These are phyloP conservation scores for Aechmea fasciata DNA, from an alignment of 176 grass and related monocot species.

Conservation along the genomic window DNA sequence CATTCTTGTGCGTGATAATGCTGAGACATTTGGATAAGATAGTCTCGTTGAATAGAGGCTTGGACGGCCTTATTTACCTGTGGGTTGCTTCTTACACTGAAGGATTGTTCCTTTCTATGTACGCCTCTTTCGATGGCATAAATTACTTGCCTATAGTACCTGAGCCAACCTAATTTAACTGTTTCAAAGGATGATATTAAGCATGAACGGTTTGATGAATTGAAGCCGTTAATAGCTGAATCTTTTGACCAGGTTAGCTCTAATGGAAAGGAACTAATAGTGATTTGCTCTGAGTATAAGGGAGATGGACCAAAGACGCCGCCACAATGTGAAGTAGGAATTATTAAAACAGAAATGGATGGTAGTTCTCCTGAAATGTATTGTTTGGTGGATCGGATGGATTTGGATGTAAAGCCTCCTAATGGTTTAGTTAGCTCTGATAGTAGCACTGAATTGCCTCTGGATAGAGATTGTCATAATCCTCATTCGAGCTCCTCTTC, in stretches of 20 bases:
- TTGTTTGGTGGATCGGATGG: slow-evolving; percentile 44
- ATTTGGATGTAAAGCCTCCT: slow-evolving; percentile 52
- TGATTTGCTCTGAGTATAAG: slow-evolving; percentile 31
- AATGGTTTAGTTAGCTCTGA: slow-evolving; percentile 75
- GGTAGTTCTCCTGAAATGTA: slow-evolving; percentile 30
- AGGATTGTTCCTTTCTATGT: too few species aligned
- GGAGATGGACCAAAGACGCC: slow-evolving; percentile 36
- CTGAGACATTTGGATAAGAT: too few species aligned
- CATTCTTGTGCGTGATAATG: too few species aligned
- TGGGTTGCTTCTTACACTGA: too few species aligned
- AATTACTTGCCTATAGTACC: too few species aligned
- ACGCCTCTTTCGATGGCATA: too few species aligned
- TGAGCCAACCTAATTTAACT: slow-evolving; percentile 2
- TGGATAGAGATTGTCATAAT: slow-evolving; percentile 28
- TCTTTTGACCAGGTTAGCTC: slow-evolving; percentile 69
- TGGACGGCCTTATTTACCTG: too few species aligned
- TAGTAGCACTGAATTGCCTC: slow-evolving; percentile 61
- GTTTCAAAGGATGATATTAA: slow-evolving; percentile 37
- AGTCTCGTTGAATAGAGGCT: too few species aligned
- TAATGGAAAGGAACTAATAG: slow-evolving; percentile 28
- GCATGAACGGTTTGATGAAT: slow-evolving; percentile 39
- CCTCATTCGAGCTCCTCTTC: slow-evolving; percentile 29
- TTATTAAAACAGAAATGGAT: slow-evolving; percentile 22
- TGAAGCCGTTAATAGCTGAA: slow-evolving; percentile 56
- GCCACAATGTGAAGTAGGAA: neutral